Evolutionary conservation across 1,284 basidiomycete species (phyloP).

Genomic region (Trichosporon ovoides): DNA sequence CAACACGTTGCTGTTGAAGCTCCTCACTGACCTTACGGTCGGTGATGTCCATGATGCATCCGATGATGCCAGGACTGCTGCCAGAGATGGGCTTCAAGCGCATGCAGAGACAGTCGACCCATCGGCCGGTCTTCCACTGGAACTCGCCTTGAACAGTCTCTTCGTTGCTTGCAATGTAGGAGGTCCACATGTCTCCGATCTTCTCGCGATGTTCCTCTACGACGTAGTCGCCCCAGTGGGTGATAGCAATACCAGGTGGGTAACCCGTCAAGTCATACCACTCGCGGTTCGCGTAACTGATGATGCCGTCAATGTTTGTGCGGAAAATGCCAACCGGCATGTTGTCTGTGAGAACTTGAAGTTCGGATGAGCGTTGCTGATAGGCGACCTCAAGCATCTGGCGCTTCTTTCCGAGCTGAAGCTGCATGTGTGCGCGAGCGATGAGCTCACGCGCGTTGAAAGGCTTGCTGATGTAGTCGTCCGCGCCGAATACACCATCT

Average conservation of each 20-base stretch:
- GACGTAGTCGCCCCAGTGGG: conserved; percentile 28
- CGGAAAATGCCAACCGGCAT: conserved; percentile 37
- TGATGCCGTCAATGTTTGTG: conserved; percentile 23
- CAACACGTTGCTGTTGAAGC: conserved; percentile 30
- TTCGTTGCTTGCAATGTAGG: conserved; percentile 13
- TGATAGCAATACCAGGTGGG: conserved; percentile 15
- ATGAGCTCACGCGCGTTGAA: conserved; percentile 47
- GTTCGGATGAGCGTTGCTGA: conserved; percentile 37
- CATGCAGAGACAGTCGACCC: conserved; percentile 29
- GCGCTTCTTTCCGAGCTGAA: conserved; percentile 38
- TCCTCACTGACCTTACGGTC: conserved; percentile 41
- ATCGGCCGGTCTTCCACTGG: conserved; percentile 32
- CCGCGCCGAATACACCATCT: conserved; percentile 46
- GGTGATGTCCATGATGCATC: conserved; percentile 31
- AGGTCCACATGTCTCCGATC: conserved; percentile 23
- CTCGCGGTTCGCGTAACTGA: conserved; percentile 30
- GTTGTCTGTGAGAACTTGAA: conserved; percentile 35
- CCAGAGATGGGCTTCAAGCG: conserved; percentile 32
- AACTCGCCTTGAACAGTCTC: conserved; percentile 23
- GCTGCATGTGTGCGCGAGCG: conserved; percentile 42
- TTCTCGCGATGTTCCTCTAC: conserved; percentile 13
- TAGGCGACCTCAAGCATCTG: conserved; percentile 35
- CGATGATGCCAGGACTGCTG: conserved; percentile 22
- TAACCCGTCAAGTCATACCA: conserved; percentile 34
- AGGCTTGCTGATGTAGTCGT: conserved; percentile 44